These are phyloP conservation scores for Euryodendron excelsum DNA, from an alignment of 148 eudicot species.

Conservation along the genomic window DNA sequence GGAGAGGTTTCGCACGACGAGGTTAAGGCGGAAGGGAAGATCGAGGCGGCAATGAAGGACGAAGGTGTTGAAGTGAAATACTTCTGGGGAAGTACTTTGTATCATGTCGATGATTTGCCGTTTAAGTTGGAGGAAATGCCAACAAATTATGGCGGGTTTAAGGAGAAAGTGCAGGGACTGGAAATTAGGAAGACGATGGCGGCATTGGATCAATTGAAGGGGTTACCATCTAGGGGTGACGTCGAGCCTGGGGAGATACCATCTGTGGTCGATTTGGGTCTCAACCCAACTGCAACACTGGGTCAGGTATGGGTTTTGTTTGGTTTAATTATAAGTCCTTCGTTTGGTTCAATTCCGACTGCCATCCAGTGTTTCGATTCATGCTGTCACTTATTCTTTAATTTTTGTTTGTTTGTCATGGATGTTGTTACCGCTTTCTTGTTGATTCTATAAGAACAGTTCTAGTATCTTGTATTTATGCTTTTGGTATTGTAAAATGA, in stretches of 20 bases:
- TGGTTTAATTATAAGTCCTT: background rate
- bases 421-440: background rate
- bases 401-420: background rate
- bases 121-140: conserved; percentile 86
- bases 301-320: conserved; percentile 54
- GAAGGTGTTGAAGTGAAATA: conserved; percentile 90
- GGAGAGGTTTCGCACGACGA: conserved; percentile 83
- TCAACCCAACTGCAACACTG: conserved; percentile 63
- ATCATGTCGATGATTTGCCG: conserved; percentile 92
- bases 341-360: background rate
- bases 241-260: conserved; percentile 88
- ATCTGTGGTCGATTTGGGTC: conserved; percentile 78
- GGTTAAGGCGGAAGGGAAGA: conserved; percentile 69
- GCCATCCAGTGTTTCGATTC: background rate
- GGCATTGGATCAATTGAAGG: conserved; percentile 76
- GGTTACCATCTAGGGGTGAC: conserved; percentile 76
- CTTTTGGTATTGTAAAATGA: background rate
- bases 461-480: background rate
- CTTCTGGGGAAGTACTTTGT: conserved; percentile 97
- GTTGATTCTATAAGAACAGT: background rate
- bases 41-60: conserved; percentile 70
- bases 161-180: conserved; percentile 76
- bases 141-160: conserved; percentile 84
- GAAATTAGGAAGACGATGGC: conserved; percentile 78
- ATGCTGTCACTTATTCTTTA: background rate